Evolutionary conservation across 176 grass and related monocot species (phyloP).

Genomic region (Triticum dicoccoides): DNA sequence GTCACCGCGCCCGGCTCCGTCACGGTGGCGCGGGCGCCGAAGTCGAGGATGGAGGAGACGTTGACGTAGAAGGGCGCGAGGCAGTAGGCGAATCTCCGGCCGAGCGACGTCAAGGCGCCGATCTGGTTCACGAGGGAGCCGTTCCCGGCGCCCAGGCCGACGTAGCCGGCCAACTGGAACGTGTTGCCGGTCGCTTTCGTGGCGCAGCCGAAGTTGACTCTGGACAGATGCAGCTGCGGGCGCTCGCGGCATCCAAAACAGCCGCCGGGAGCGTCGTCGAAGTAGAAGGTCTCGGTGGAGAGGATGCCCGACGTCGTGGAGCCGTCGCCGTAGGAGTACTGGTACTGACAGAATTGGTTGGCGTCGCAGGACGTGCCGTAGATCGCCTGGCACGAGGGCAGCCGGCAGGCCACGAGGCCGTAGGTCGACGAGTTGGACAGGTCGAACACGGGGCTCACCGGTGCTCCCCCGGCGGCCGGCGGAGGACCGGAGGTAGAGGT

Average conservation of each 20-base stretch:
- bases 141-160: conserved; percentile 45
- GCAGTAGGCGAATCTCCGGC: conserved; percentile 61
- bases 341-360: conserved; percentile 16
- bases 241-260: not conserved
- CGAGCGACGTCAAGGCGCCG: conserved; percentile 13
- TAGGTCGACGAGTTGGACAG: conserved; percentile 36
- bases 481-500: not conserved
- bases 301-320: not conserved
- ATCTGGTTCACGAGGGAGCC: conserved; percentile 27
- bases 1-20: conserved; percentile 3
- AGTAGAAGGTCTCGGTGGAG: not conserved
- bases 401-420: conserved; percentile 22
- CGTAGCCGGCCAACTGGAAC: not conserved
- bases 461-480: not conserved
- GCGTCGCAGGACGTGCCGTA: conserved; percentile 18
- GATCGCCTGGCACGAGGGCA: conserved; percentile 12
- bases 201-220: not conserved
- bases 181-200: conserved; percentile 1
- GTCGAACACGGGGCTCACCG: conserved; percentile 15
- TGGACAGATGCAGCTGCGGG: conserved; percentile 49
- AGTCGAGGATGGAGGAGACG: conserved; percentile 34
- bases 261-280: not conserved
- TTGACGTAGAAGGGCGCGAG: conserved; percentile 25
- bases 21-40: conserved; percentile 46
- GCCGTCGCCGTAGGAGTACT: not conserved